Evolutionary conservation across 139 green algal species (phyloP), one percentile per base, ranked within the genome.

Genomic region (Desmodesmus armatus): DNA sequence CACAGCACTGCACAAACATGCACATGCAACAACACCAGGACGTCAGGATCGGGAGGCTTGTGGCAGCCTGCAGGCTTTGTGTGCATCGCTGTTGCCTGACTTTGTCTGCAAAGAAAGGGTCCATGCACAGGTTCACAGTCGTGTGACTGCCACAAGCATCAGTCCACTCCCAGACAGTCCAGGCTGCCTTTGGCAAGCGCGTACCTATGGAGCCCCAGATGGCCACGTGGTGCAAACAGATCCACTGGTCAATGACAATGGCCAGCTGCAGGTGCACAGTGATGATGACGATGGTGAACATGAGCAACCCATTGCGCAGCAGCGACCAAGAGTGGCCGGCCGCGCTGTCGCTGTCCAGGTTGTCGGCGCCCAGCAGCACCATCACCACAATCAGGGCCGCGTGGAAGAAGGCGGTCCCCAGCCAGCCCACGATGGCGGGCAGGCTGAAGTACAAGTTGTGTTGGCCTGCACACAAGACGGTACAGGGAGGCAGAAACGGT

Each of bases 251-350:
- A 4, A 87, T 74, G 39, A 83, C 41, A 51, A 84, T 60, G 17
- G 71, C 85, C 62, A 89, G 81, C 89, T 96, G 87, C 47, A 95
- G 77, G 85, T 96, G 92, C 63, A 96, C 91, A 19, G 90, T 94
- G 58, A 96, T 37, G 17, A 96, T 60, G 41, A 95, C 91, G 39
- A 83, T 85, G 47, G 74, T 92, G 88, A 93, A 96, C 86, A 96
- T 91, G 31, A 91, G 86, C 5, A 91, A 53, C 21, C 93, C 93
- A 37, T 86, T 88, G 84, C 94, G 86, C 73, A 51, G 91, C 86
- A 91, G 88, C 11, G 71, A 85, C 77, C 83, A 88, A 31, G 84
- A 70, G 33, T 88, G 71, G 19, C 90, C 90, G 63, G 60, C 4
- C 1, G 33, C 23, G 37, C 78, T 83, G 74, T 80, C 85, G 53